A percentile compares a stretch with the other conserved stretches of the same genome.
Conservation (phyloP, 2,329 filamentous ascomycete species). For the Bipolaris oryzae region DNA sequence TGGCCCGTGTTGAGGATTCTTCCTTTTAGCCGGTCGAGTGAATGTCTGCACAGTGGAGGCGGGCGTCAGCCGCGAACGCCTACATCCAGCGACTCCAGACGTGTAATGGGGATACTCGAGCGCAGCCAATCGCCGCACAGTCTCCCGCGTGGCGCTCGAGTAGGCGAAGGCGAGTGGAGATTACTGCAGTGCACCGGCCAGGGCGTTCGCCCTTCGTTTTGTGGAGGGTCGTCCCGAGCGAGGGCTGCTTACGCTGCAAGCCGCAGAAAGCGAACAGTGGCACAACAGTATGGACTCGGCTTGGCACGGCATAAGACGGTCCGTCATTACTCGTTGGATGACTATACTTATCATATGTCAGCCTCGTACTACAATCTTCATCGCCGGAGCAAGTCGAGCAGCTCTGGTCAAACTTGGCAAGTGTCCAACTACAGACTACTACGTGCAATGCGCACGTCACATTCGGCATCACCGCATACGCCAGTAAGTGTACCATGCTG, state of each 20-base stretch:
- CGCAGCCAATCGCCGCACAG: slow-evolving; percentile 26
- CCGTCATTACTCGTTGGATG: background rate
- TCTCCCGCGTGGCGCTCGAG: slow-evolving; percentile 17
- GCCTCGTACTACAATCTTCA: slow-evolving; percentile 1
- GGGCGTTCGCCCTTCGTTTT: slow-evolving; percentile 17
- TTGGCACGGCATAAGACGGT: background rate
- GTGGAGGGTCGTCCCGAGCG: slow-evolving; percentile 36
- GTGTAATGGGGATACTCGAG: slow-evolving; percentile 25
- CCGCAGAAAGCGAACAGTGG: background rate
- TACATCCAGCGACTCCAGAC: slow-evolving; percentile 16
- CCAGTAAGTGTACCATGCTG: slow-evolving; percentile 7
- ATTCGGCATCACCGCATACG: slow-evolving; percentile 12
- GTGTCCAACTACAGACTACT: no score
- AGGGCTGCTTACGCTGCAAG: slow-evolving; percentile 35
- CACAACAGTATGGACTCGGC: background rate
- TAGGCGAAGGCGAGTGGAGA: slow-evolving; percentile 15
- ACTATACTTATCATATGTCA: slow-evolving; percentile 9
- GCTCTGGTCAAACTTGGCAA: no score
- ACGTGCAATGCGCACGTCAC: slow-evolving; percentile 5
- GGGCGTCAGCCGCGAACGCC: slow-evolving; percentile 30
- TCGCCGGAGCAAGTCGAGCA: no score
- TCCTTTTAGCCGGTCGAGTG: slow-evolving; percentile 30
- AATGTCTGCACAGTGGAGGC: slow-evolving; percentile 23
- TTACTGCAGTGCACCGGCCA: slow-evolving; percentile 13
- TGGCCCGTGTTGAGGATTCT: slow-evolving; percentile 28